Conservation (phyloP, 2,329 filamentous ascomycete genomes). For the Neopestalotiopsis sp. region DNA sequence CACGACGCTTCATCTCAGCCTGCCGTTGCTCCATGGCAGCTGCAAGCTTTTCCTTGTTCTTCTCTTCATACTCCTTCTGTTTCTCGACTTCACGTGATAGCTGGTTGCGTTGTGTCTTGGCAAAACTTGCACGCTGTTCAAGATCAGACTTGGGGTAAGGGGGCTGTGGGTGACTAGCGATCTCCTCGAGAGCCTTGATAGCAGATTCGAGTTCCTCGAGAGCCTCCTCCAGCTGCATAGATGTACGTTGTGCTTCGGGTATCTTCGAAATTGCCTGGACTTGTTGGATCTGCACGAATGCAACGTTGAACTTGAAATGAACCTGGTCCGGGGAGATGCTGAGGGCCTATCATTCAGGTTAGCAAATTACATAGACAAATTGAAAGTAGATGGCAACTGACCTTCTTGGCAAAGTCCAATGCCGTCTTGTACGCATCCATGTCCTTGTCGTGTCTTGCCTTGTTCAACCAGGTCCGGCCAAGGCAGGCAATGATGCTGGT, state of each 20-base stretch:
- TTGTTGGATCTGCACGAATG: slow-evolving; percentile 95
- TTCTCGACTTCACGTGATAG: slow-evolving; percentile 83
- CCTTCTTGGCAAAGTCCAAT: slow-evolving; percentile 67
- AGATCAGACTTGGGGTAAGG: slow-evolving; percentile 91
- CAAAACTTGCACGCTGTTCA: slow-evolving; percentile 97
- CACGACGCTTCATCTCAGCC: slow-evolving; percentile 76
- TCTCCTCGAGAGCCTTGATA: slow-evolving; percentile 73
- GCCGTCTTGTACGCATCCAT: slow-evolving; percentile 62
- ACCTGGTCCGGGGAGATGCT: slow-evolving; percentile 80
- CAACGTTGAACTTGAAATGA: slow-evolving; percentile 96
- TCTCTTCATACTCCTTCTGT: slow-evolving; percentile 90
- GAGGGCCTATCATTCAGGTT: slow-evolving; percentile 62
- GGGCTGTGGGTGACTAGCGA: slow-evolving; percentile 66
- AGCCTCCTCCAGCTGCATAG: slow-evolving; percentile 81
- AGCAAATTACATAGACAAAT: slow-evolving; percentile 21
- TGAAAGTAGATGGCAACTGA: slow-evolving; percentile 36
- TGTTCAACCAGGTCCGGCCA: slow-evolving; percentile 84
- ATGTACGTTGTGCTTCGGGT: slow-evolving; percentile 75
- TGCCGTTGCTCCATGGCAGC: slow-evolving; percentile 82
- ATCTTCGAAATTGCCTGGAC: slow-evolving; percentile 80
- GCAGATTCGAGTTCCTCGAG: slow-evolving; percentile 82
- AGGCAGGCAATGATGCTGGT: slow-evolving; percentile 83
- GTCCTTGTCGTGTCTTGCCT: slow-evolving; percentile 68
- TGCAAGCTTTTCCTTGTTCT: slow-evolving; percentile 86
- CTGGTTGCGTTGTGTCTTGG: slow-evolving; percentile 92